Percentiles rank a stretch among this genome's conserved stretches.
Evolutionary conservation across 495 filamentous ascomycete species (phyloP).

Genomic region (Lepraria neglecta): DNA sequence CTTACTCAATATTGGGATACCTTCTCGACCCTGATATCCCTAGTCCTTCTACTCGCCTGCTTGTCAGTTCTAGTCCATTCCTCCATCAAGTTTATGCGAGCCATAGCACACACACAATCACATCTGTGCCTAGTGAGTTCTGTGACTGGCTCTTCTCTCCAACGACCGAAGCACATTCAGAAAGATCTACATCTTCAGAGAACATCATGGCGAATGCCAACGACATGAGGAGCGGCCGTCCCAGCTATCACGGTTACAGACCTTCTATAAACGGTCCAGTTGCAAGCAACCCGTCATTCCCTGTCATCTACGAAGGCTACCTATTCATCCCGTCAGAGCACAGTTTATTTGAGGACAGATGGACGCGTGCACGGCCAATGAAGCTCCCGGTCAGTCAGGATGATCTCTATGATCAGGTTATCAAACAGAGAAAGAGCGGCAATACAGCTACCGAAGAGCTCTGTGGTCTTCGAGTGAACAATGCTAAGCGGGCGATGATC

Average conservation of each 20-base stretch:
- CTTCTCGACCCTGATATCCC: not conserved
- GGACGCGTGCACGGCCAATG: slow-evolving; percentile 1
- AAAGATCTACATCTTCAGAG: not conserved
- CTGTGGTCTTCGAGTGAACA: not conserved
- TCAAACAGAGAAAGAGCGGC: slow-evolving; percentile 11
- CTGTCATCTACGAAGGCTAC: slow-evolving; percentile 8
- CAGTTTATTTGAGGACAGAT: not conserved
- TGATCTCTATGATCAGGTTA: slow-evolving; percentile 8
- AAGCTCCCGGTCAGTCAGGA: slow-evolving; percentile 1
- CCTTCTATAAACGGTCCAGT: not conserved
- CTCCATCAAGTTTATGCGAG: not conserved
- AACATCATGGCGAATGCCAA: slow-evolving; percentile 4
- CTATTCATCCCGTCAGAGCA: slow-evolving; percentile 9
- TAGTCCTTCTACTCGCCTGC: not conserved
- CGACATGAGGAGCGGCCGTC: not conserved
- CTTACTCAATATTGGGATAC: not conserved
- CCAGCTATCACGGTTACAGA: slow-evolving; percentile 2
- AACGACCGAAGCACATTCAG: not conserved
- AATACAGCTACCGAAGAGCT: slow-evolving; percentile 8
- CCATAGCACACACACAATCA: not conserved
- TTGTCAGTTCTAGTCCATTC: not conserved
- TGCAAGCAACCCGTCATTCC: not conserved
- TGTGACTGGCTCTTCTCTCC: not conserved
- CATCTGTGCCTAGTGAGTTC: no score
- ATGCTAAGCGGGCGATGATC: slow-evolving; percentile 9